phyloP scores from a whole-genome alignment of 1,284 basidiomycete genomes.

The Tilletia walkeri region DNA sequence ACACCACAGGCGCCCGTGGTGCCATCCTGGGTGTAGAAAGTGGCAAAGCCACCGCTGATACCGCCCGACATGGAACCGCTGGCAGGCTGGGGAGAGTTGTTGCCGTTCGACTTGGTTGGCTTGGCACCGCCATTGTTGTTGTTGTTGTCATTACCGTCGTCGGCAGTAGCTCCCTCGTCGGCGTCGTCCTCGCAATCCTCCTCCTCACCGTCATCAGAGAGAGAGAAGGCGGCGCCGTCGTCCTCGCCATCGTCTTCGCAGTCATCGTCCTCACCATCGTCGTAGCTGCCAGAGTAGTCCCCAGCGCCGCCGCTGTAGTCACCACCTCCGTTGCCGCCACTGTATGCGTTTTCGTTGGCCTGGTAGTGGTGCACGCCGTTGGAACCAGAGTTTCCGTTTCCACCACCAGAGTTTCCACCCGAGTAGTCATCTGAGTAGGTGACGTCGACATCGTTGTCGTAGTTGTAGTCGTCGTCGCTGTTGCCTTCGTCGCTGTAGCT shows the following conservation, averaged over 20 bases:
- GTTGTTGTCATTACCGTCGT: neutral
- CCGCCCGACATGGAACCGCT: conserved; percentile 5
- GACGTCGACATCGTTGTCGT: conserved; percentile 4
- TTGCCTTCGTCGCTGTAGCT: neutral
- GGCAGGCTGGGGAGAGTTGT: neutral
- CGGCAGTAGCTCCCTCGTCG: neutral
- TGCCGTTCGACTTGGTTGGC: neutral
- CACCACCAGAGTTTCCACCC: neutral
- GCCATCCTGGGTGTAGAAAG: conserved; percentile 9
- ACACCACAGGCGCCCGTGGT: conserved; percentile 4
- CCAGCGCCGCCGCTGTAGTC: neutral
- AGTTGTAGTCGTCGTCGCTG: neutral
- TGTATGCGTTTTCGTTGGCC: neutral
- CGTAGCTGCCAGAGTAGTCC: neutral
- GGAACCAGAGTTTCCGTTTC: neutral
- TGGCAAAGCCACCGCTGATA: conserved; percentile 4
- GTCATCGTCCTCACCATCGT: conserved; percentile 3
- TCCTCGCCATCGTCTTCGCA: neutral
- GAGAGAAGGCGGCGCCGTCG: neutral
- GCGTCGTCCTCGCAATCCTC: neutral
- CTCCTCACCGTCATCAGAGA: neutral
- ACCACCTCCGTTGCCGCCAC: conserved; percentile 5
- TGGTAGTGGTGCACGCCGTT: neutral
- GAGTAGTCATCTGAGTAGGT: conserved; percentile 1
- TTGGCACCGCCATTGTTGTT: neutral